A percentile compares a stretch with the other conserved stretches of the same genome.
These are phyloP conservation scores for Xylaria sp. DNA, from an alignment of 2,329 filamentous ascomycete species.

Conservation along the genomic window DNA sequence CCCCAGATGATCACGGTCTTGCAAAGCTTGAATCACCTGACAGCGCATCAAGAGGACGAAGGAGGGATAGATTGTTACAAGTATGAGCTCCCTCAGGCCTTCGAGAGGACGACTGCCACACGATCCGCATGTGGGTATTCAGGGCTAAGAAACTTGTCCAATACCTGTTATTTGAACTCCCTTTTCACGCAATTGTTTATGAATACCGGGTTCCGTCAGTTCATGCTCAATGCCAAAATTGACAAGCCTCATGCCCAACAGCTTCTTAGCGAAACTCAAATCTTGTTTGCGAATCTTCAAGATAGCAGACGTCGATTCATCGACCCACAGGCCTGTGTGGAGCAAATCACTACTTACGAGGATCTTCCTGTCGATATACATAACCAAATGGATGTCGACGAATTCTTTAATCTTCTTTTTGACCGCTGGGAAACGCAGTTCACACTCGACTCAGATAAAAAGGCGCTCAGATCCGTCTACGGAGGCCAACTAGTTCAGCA, in stretches of 20 bases:
- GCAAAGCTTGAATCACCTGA: slow-evolving; percentile 61
- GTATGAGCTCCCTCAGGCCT: slow-evolving; percentile 69
- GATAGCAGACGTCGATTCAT: slow-evolving; percentile 79
- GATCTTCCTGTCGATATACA: slow-evolving; percentile 85
- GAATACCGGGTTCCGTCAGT: slow-evolving; percentile 87
- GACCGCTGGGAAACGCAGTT: slow-evolving; percentile 91
- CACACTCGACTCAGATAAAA: slow-evolving; percentile 72
- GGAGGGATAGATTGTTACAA: slow-evolving; percentile 64
- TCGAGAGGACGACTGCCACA: slow-evolving; percentile 75
- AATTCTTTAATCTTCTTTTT: slow-evolving; percentile 95
- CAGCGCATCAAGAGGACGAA: slow-evolving; percentile 58
- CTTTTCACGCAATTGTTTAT: slow-evolving; percentile 95
- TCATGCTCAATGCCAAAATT: slow-evolving; percentile 77
- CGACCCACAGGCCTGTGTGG: slow-evolving; percentile 78
- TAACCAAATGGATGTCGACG: slow-evolving; percentile 97
- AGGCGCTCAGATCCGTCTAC: slow-evolving; percentile 82
- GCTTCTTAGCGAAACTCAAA: slow-evolving; percentile 81
- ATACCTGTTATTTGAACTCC: slow-evolving; percentile 98
- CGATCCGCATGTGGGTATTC: slow-evolving; percentile 83
- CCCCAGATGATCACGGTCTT: slow-evolving; percentile 64
- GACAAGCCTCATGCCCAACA: slow-evolving; percentile 68
- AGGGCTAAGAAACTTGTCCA: slow-evolving; percentile 91
- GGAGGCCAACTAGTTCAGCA: slow-evolving; percentile 93
- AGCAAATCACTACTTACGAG: slow-evolving; percentile 83
- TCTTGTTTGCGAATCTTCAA: slow-evolving; percentile 87